A percentile compares a stretch with the other conserved stretches of the same genome.
These are phyloP conservation scores for Botrytis deweyae DNA, from an alignment of 2,329 filamentous ascomycete species.

Conservation along the genomic window DNA sequence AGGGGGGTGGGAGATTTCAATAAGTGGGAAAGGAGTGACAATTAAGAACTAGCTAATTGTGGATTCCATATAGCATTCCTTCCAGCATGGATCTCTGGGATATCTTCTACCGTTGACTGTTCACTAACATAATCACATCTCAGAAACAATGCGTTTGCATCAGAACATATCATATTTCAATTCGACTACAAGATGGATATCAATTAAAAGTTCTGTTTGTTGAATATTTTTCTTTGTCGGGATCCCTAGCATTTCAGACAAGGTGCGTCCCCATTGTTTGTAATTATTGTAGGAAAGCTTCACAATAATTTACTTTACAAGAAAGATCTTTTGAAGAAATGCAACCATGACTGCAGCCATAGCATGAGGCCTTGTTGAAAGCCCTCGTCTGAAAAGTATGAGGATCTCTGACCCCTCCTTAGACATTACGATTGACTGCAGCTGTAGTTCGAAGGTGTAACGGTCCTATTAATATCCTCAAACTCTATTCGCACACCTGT, in stretches of 20 bases:
- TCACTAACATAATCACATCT: no score
- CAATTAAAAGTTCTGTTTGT: no score
- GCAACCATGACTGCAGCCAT: not conserved
- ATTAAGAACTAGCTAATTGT: not conserved
- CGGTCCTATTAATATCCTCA: not conserved
- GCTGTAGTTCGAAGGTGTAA: not conserved
- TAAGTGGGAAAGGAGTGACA: not conserved
- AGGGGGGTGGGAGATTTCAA: not conserved
- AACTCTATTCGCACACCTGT: not conserved
- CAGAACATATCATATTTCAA: not conserved
- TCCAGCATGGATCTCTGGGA: not conserved
- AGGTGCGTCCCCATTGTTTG: not conserved
- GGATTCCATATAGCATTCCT: not conserved
- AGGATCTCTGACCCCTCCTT: not conserved
- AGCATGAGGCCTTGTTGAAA: not conserved
- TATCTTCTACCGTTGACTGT: no score
- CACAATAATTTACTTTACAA: not conserved
- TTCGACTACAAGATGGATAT: no score
- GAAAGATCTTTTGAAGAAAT: not conserved
- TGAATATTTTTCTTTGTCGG: no score
- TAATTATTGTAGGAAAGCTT: not conserved
- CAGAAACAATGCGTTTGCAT: no score
- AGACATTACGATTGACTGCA: not conserved
- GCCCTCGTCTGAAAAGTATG: not conserved
- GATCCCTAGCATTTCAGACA: no score